Conservation (phyloP, 306 rosid genomes). For the Fagus crenata region DNA sequence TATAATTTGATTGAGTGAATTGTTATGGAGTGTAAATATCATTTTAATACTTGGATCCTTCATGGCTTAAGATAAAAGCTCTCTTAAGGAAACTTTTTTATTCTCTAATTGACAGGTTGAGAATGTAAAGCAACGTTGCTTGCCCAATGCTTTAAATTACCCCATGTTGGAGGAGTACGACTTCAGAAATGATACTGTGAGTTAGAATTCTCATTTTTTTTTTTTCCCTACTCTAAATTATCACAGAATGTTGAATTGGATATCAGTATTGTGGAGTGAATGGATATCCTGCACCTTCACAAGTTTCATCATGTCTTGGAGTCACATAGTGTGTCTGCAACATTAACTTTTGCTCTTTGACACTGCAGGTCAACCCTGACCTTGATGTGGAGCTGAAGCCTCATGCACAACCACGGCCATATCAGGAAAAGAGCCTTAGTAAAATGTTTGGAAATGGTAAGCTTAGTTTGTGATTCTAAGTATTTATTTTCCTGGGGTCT, state of each 20-base stretch:
- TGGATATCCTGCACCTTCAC: neutral
- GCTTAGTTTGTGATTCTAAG: slow-evolving; percentile 20
- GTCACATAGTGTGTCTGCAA: slow-evolving; percentile 18
- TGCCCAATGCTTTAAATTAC: slow-evolving; percentile 89
- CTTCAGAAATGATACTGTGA: slow-evolving; percentile 94
- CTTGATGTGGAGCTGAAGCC: slow-evolving; percentile 95
- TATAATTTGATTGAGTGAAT: neutral
- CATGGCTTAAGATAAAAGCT: slow-evolving; percentile 19
- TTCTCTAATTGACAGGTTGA: slow-evolving; percentile 65
- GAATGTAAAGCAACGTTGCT: slow-evolving; percentile 93
- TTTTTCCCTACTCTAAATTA: slow-evolving; percentile 5
- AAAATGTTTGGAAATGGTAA: slow-evolving; percentile 99
- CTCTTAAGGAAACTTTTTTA: slow-evolving; percentile 1
- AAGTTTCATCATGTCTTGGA: neutral
- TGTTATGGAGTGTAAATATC: neutral
- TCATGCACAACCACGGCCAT: slow-evolving; percentile 96
- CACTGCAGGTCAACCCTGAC: slow-evolving; percentile 85
- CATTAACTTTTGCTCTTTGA: slow-evolving; percentile 23
- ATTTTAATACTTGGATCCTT: slow-evolving; percentile 9
- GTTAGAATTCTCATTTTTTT: slow-evolving; percentile 32
- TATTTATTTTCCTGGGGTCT: slow-evolving; percentile 7
- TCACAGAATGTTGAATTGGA: neutral
- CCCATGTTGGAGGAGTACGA: slow-evolving; percentile 99
- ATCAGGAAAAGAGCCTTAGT: slow-evolving; percentile 97
- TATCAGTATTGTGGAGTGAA: slow-evolving; percentile 17